Conservation (phyloP, 768 basidiomycete genomes). For the Rhizopogon vesiculosus region DNA sequence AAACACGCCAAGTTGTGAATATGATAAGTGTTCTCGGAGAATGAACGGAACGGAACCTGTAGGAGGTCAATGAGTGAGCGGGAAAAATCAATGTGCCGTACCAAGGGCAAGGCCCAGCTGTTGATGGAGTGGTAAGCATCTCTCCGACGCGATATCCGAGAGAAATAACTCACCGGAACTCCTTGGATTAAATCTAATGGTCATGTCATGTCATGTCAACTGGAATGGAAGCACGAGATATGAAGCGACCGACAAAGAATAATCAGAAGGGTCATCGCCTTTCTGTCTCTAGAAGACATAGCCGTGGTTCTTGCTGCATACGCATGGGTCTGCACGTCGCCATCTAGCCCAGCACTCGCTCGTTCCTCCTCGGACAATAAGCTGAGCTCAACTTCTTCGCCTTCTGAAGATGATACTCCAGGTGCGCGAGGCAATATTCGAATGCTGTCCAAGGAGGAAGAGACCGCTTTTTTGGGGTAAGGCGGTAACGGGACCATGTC, state of each 20-base stretch:
- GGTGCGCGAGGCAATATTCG: conserved; percentile 53
- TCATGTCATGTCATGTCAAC: conserved; percentile 9
- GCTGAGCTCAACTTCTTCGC: conserved; percentile 59
- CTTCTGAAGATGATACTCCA: conserved; percentile 18
- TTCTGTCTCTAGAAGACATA: conserved; percentile 73
- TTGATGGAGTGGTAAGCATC: background rate
- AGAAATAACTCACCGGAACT: conserved; percentile 63
- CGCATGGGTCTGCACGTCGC: conserved; percentile 26
- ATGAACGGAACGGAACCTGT: conserved; percentile 95
- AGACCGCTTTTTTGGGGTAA: conserved; percentile 44
- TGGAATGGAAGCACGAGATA: conserved; percentile 5
- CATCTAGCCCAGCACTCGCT: conserved; percentile 36
- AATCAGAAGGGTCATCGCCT: conserved; percentile 80
- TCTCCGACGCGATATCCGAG: background rate
- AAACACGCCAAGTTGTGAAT: conserved; percentile 94
- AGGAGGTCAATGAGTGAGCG: conserved; percentile 4
- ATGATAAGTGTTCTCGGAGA: conserved; percentile 90
- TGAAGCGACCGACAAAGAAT: conserved; percentile 68
- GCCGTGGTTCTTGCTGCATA: conserved; percentile 36
- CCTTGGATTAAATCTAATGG: conserved; percentile 75
- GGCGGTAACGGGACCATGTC: conserved; percentile 22
- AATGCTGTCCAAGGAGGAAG: conserved; percentile 56
- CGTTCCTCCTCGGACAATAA: conserved; percentile 57
- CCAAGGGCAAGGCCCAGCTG: conserved; percentile 88
- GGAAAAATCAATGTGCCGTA: conserved; percentile 24